phyloP scores from a whole-genome alignment of 108 stramenopile species.

The Cyclotella choctawhatcheeana region DNA sequence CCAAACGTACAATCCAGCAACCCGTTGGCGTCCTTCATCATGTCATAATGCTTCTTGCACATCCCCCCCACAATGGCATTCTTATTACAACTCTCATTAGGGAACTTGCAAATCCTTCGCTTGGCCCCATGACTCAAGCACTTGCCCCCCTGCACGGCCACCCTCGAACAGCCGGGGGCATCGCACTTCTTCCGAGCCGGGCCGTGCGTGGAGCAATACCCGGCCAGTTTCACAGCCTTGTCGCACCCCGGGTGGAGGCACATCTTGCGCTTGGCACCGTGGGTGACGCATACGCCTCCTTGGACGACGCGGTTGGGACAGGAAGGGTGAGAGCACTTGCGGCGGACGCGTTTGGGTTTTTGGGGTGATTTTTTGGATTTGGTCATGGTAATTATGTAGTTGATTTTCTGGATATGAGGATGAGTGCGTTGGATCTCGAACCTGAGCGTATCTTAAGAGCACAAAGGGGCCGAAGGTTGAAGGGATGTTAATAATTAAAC shows the following conservation, averaged over 20 bases:
- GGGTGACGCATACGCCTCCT: constrained; percentile 56
- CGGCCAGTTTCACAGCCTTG: constrained; percentile 50
- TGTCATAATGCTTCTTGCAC: constrained; percentile 60
- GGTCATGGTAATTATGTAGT: background rate
- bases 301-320: constrained; percentile 57
- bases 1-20: constrained; percentile 29
- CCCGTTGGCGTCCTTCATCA: constrained; percentile 37
- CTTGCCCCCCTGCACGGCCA: constrained; percentile 49
- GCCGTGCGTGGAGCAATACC: constrained; percentile 46
- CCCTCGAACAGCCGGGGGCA: constrained; percentile 15
- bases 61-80: constrained; percentile 53
- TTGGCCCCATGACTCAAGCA: constrained; percentile 49
- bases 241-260: constrained; percentile 37
- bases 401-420: background rate
- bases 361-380: constrained; percentile 9
- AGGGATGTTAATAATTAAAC: too few relatives aligned
- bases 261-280: constrained; percentile 50
- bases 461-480: too few relatives aligned
- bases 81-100: constrained; percentile 40
- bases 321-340: constrained; percentile 34
- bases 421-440: background rate
- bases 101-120: constrained; percentile 33
- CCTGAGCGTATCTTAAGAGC: too few relatives aligned
- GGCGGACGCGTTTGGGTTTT: constrained; percentile 38
- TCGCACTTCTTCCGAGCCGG: constrained; percentile 42